Evolutionary conservation across 2,329 filamentous ascomycete species (phyloP).

Genomic region (Diaporthe ampelina): DNA sequence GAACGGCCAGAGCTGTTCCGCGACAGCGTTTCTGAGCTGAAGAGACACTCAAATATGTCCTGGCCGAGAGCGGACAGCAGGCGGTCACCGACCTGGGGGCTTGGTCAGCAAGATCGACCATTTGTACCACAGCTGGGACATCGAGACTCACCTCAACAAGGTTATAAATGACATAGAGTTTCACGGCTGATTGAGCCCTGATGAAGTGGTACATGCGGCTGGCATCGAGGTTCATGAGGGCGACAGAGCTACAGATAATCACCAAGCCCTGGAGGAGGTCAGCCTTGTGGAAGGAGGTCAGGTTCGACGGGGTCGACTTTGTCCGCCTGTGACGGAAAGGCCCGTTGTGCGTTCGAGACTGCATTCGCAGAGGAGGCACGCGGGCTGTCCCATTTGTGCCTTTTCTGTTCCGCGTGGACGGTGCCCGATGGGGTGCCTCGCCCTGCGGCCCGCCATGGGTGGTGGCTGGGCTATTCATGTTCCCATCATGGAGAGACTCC

Average conservation of each 20-base stretch:
- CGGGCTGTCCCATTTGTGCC: slow-evolving; percentile 18
- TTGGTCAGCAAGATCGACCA: neutral
- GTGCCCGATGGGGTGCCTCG: slow-evolving; percentile 28
- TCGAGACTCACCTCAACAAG: slow-evolving; percentile 78
- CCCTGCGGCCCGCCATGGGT: neutral
- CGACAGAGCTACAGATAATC: slow-evolving; percentile 86
- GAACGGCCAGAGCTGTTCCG: slow-evolving; percentile 89
- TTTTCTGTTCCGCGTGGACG: slow-evolving; percentile 30
- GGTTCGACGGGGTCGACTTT: slow-evolving; percentile 86
- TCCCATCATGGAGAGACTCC: slow-evolving; percentile 37
- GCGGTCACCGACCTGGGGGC: slow-evolving; percentile 79
- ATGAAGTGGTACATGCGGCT: slow-evolving; percentile 99
- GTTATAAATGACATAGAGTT: slow-evolving; percentile 99
- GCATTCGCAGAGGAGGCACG: slow-evolving; percentile 42
- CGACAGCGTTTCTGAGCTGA: slow-evolving; percentile 92
- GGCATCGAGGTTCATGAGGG: slow-evolving; percentile 92
- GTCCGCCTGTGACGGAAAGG: slow-evolving; percentile 76
- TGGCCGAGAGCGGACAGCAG: slow-evolving; percentile 93
- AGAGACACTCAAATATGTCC: slow-evolving; percentile 95
- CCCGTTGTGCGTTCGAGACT: slow-evolving; percentile 51
- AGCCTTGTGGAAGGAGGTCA: slow-evolving; percentile 92
- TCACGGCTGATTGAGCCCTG: slow-evolving; percentile 95
- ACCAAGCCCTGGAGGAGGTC: slow-evolving; percentile 92
- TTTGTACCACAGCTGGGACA: neutral
- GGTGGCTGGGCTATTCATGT: slow-evolving; percentile 9